Conservation (phyloP, 495 filamentous ascomycete species). For the Lasiosphaeria miniovina region DNA sequence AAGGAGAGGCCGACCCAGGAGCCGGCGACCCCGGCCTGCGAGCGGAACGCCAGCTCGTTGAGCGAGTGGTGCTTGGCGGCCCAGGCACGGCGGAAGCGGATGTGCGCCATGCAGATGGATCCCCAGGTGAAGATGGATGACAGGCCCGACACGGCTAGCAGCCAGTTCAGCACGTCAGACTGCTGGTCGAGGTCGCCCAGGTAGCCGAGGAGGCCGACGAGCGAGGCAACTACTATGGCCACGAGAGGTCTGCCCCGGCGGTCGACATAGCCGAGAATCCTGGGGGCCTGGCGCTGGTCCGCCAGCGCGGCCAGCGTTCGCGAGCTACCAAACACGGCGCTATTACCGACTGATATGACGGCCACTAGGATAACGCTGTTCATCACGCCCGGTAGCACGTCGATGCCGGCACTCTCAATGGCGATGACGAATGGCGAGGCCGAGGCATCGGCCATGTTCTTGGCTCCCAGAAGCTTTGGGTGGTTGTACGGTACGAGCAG, state of each 20-base stretch:
- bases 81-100: conserved; percentile 88
- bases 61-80: conserved; percentile 62
- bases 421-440: conserved; percentile 90
- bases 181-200: conserved; percentile 66
- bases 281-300: conserved; percentile 79
- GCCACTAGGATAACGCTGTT: conserved; percentile 88
- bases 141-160: conserved; percentile 84
- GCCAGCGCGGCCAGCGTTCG: conserved; percentile 83
- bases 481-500: conserved; percentile 72
- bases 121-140: conserved; percentile 93
- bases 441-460: conserved; percentile 58
- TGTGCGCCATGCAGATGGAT: conserved; percentile 82
- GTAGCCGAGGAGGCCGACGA: conserved; percentile 74
- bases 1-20: conserved; percentile 81
- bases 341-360: conserved; percentile 84
- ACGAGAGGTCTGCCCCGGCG: conserved; percentile 76
- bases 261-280: conserved; percentile 76
- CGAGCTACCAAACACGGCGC: conserved; percentile 81
- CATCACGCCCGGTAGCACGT: conserved; percentile 75
- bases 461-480: conserved; percentile 52
- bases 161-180: conserved; percentile 73
- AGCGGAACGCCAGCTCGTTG: conserved; percentile 74
- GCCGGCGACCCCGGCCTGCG: conserved; percentile 75
- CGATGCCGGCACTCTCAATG: conserved; percentile 75
- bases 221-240: conserved; percentile 65